Percentiles rank a stretch among this genome's conserved stretches.
phyloP scores from a whole-genome alignment of 345 rosid genomes.

The Brassica napus region DNA sequence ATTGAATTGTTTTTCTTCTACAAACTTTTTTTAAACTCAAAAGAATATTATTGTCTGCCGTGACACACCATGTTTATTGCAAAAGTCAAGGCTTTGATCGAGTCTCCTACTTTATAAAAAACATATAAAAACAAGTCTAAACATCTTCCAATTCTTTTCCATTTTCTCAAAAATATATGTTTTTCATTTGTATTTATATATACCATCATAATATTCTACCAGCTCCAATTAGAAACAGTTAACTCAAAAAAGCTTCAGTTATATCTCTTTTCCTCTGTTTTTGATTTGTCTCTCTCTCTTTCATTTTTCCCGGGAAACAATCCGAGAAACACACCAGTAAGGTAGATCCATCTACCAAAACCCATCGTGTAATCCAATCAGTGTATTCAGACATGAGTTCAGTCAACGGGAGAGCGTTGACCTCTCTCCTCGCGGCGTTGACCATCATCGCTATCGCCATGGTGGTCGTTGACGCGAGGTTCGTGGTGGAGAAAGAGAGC shows the following conservation, averaged over 20 bases:
- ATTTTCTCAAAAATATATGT: neutral
- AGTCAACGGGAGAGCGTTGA: slow-evolving; percentile 23
- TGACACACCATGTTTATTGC: slow-evolving; percentile 10
- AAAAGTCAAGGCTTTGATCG: slow-evolving; percentile 9
- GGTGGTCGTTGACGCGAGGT: slow-evolving; percentile 44
- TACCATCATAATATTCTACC: slow-evolving; percentile 15
- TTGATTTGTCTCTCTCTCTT: neutral
- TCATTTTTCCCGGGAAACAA: slow-evolving; percentile 15
- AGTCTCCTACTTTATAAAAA: slow-evolving; percentile 18
- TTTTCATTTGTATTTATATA: slow-evolving; percentile 8
- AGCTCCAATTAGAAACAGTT: slow-evolving; percentile 29
- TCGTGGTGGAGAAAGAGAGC: slow-evolving; percentile 89
- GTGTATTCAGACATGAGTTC: slow-evolving; percentile 23
- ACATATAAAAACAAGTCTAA: slow-evolving; percentile 21
- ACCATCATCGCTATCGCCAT: slow-evolving; percentile 20
- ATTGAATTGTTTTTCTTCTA: neutral
- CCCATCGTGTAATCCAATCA: neutral
- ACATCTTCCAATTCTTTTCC: slow-evolving; percentile 27
- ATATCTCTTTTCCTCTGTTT: slow-evolving; percentile 12
- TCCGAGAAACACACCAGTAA: neutral
- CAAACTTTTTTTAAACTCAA: neutral
- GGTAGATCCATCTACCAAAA: slow-evolving; percentile 12
- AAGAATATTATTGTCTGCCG: neutral
- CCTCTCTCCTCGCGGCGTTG: slow-evolving; percentile 36
- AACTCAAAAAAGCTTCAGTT: slow-evolving; percentile 12